Conservation (phyloP, 768 basidiomycete genomes). For the Tylopilus intermedius region DNA sequence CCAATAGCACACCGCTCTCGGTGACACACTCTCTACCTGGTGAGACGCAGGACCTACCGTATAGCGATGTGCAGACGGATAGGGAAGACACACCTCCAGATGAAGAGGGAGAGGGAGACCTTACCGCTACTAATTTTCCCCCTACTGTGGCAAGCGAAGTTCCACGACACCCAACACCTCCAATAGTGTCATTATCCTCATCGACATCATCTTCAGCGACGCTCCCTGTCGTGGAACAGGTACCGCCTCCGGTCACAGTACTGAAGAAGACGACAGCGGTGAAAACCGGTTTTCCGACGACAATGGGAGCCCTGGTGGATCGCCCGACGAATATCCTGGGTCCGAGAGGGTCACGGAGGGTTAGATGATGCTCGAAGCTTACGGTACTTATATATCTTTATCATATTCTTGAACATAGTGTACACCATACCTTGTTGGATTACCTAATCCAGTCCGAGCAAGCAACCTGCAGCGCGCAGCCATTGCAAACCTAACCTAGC, state of each 20-base stretch:
- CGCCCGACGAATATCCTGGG: constrained; percentile 33
- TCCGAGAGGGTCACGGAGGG: constrained; percentile 29
- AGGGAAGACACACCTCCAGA: constrained; percentile 21
- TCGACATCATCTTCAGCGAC: constrained; percentile 37
- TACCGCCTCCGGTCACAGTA: neutral
- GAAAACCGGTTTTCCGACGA: constrained; percentile 24
- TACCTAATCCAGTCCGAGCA: constrained; percentile 20
- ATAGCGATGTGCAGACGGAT: constrained; percentile 16
- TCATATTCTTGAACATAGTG: neutral
- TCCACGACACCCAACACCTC: constrained; percentile 19
- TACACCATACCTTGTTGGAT: constrained; percentile 11
- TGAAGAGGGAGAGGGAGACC: constrained; percentile 14
- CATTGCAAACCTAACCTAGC: neutral
- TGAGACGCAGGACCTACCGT: constrained; percentile 15
- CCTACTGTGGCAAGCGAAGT: neutral
- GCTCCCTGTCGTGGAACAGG: constrained; percentile 18
- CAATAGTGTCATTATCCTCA: constrained; percentile 32
- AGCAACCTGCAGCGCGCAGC: constrained; percentile 1
- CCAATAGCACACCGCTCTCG: constrained; percentile 36
- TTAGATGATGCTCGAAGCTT: constrained; percentile 14
- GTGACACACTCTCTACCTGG: constrained; percentile 35
- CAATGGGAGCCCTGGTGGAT: constrained; percentile 27
- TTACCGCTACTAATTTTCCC: constrained; percentile 18
- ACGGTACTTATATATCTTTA: constrained; percentile 6
- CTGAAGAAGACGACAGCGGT: constrained; percentile 20